A percentile compares a stretch with the other conserved stretches of the same genome.
Evolutionary conservation across 164 flowering plant species (phyloP).

Genomic region (Houttuynia cordata): DNA sequence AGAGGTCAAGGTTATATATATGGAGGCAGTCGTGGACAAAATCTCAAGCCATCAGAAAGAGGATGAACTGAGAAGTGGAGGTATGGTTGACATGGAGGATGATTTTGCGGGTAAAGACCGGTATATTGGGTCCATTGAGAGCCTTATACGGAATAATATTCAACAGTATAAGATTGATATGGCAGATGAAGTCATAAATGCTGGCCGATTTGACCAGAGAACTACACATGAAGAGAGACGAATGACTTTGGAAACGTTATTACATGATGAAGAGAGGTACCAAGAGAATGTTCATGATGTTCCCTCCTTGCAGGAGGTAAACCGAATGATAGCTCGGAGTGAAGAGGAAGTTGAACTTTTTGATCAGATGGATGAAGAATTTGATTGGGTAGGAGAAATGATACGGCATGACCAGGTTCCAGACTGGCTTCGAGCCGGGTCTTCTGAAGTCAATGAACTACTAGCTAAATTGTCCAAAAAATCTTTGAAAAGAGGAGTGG

Average conservation of each 20-base stretch:
- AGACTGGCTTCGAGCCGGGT: constrained; percentile 83
- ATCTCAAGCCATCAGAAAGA: constrained; percentile 82
- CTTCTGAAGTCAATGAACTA: constrained; percentile 64
- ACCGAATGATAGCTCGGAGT: constrained; percentile 95
- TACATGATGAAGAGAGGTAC: constrained; percentile 96
- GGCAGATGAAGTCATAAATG: constrained; percentile 99
- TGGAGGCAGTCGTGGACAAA: constrained; percentile 97
- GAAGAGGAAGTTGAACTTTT: constrained; percentile 89
- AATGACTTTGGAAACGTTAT: constrained; percentile 72
- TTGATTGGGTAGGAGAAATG: constrained; percentile 86
- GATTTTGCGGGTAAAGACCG: constrained; percentile 98
- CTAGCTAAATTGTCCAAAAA: constrained; percentile 68
- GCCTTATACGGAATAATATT: constrained; percentile 89
- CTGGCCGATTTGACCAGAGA: constrained; percentile 99
- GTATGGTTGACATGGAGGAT: constrained; percentile 79
- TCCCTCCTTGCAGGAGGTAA: constrained; percentile 89
- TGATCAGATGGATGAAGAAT: constrained; percentile 98
- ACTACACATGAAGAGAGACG: constrained; percentile 99
- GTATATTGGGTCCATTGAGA: constrained; percentile 94
- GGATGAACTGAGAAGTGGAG: constrained; percentile 76
- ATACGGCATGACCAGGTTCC: constrained; percentile 77
- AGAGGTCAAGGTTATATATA: constrained; percentile 91
- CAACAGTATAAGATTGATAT: constrained; percentile 99
- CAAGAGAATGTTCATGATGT: constrained; percentile 95
- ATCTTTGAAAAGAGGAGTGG: constrained; percentile 40